Percentiles rank a stretch among this genome's conserved stretches.
phyloP scores from a whole-genome alignment of 1,284 basidiomycete genomes.

The Afroboletus lepidellus region DNA sequence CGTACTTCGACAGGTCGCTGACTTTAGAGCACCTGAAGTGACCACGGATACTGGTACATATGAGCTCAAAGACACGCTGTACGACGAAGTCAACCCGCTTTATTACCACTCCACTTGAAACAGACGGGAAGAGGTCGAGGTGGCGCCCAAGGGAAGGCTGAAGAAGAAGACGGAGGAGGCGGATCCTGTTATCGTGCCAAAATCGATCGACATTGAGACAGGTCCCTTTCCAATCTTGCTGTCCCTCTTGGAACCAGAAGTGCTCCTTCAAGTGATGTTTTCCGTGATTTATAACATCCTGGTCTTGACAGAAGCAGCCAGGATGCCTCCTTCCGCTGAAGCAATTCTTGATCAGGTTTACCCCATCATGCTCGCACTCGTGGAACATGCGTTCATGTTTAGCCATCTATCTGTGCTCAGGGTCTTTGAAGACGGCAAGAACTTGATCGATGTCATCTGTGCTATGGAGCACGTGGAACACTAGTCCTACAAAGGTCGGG shows the following conservation, averaged over 20 bases:
- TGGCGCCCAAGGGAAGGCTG: slow-evolving; percentile 66
- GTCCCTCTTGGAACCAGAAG: slow-evolving; percentile 62
- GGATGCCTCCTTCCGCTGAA: slow-evolving; percentile 72
- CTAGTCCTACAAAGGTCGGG: slow-evolving; percentile 67
- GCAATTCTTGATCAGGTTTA: slow-evolving; percentile 92
- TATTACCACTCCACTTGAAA: slow-evolving; percentile 97
- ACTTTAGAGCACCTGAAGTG: slow-evolving; percentile 80
- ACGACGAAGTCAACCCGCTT: slow-evolving; percentile 91
- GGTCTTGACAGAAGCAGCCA: slow-evolving; percentile 55
- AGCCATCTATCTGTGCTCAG: slow-evolving; percentile 55
- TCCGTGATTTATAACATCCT: slow-evolving; percentile 72
- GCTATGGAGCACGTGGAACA: slow-evolving; percentile 71
- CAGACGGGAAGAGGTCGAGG: slow-evolving; percentile 92
- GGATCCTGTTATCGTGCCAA: slow-evolving; percentile 77
- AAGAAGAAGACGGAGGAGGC: slow-evolving; percentile 62
- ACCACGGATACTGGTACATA: slow-evolving; percentile 83
- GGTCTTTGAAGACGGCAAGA: slow-evolving; percentile 57
- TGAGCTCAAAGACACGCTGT: slow-evolving; percentile 82
- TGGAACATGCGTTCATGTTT: slow-evolving; percentile 67
- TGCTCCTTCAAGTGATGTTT: slow-evolving; percentile 75
- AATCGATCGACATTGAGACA: slow-evolving; percentile 56
- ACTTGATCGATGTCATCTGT: slow-evolving; percentile 72
- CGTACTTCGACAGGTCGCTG: slow-evolving; percentile 77
- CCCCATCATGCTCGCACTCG: slow-evolving; percentile 78
- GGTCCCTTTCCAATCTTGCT: slow-evolving; percentile 72